Evolutionary conservation across 176 grass and related monocot genomes (phyloP).

Genomic region (Musa schizocarpa): DNA sequence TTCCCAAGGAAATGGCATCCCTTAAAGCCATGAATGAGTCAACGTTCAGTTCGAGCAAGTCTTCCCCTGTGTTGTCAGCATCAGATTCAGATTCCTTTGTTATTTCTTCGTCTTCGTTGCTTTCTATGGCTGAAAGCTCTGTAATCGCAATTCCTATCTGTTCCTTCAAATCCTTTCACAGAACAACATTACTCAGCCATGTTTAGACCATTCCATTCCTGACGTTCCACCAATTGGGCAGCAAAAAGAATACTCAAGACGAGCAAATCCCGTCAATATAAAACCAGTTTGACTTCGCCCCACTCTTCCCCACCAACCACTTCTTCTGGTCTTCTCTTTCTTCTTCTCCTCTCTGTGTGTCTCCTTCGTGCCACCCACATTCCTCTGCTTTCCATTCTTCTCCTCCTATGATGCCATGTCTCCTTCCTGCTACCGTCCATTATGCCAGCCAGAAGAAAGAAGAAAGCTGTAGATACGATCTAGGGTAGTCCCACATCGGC

Average conservation of each 20-base stretch:
- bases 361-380: constrained; percentile 15
- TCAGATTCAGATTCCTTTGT: too few species aligned
- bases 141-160: too few species aligned
- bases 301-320: background rate
- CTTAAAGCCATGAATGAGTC: too few species aligned
- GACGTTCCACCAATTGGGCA: background rate
- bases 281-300: background rate
- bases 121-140: too few species aligned
- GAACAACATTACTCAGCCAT: too few species aligned
- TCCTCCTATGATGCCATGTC: background rate
- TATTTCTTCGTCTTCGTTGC: too few species aligned
- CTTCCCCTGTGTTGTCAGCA: too few species aligned
- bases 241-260: background rate
- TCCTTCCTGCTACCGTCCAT: background rate
- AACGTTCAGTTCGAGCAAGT: too few species aligned
- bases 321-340: background rate
- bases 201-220: background rate
- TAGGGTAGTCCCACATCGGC: background rate
- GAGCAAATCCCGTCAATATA: background rate
- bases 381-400: background rate
- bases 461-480: background rate
- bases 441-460: background rate
- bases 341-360: background rate
- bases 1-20: too few species aligned
- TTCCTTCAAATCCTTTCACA: too few species aligned